Conservation (phyloP, 2,329 filamentous ascomycete species). For the Aspergillus sclerotialis region DNA sequence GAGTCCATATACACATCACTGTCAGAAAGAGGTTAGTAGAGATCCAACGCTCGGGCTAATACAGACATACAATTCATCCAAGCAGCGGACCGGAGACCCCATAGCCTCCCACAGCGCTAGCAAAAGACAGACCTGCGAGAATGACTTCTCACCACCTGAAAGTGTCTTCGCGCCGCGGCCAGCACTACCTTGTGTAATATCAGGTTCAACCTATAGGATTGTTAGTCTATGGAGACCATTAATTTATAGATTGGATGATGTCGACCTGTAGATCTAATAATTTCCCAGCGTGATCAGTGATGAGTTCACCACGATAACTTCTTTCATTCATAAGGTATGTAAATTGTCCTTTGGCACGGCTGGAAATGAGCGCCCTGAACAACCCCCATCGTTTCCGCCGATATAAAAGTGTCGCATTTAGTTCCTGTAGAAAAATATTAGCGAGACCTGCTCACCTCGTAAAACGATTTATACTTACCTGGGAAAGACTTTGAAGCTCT, state of each 20-base stretch:
- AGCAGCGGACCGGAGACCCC: conserved; percentile 86
- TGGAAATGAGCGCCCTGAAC: conserved; percentile 79
- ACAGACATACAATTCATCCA: conserved; percentile 75
- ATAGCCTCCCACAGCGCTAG: conserved; percentile 96
- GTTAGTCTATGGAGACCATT: neutral
- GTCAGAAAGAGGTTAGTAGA: conserved; percentile 11
- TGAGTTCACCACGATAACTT: conserved; percentile 74
- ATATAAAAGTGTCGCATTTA: conserved; percentile 56
- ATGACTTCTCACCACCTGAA: conserved; percentile 95
- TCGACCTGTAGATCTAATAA: conserved; percentile 67
- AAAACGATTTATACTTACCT: conserved; percentile 25
- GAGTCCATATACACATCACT: conserved; percentile 98
- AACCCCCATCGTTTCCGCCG: conserved; percentile 69
- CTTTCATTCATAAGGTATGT: conserved; percentile 82
- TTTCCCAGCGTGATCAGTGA: conserved; percentile 68
- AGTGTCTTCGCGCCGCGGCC: conserved; percentile 85
- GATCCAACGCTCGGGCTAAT: neutral
- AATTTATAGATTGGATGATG: neutral
- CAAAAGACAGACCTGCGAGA: conserved; percentile 90
- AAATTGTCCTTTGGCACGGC: conserved; percentile 79
- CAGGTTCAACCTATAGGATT: conserved; percentile 50
- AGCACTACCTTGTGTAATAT: conserved; percentile 59
- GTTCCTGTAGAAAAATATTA: conserved; percentile 30
- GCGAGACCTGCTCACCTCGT: neutral
- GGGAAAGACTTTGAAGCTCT: conserved; percentile 28